phyloP scores from a whole-genome alignment of 768 basidiomycete genomes.

The Lentinula guzmanii region DNA sequence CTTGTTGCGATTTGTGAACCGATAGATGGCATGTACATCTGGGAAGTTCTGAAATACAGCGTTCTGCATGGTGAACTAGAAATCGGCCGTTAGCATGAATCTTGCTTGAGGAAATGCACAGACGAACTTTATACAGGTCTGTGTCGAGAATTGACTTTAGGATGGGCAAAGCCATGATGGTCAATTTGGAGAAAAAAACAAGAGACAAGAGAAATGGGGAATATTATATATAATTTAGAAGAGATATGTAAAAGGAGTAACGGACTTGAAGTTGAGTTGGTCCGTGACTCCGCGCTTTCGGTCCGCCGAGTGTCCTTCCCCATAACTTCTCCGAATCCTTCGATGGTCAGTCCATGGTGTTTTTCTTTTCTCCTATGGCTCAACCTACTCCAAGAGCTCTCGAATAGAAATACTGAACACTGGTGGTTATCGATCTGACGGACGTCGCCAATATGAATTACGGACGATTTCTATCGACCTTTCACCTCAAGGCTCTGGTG shows the following conservation, averaged over 20 bases:
- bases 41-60: conserved; percentile 78
- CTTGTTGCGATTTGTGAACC: conserved; percentile 74
- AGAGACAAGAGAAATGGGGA: background rate
- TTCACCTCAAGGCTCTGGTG: conserved; percentile 54
- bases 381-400: conserved; percentile 28
- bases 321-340: background rate
- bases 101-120: background rate
- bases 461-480: conserved; percentile 78
- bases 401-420: conserved; percentile 76
- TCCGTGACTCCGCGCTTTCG: no score
- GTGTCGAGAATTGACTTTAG: conserved; percentile 78
- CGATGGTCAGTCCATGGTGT: background rate
- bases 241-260: background rate
- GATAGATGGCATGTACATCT: conserved; percentile 61
- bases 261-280: background rate
- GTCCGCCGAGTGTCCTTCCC: no score
- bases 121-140: conserved; percentile 83
- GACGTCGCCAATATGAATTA: conserved; percentile 87
- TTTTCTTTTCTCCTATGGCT: background rate
- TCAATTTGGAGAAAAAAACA: background rate
- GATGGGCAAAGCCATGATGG: background rate
- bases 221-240: background rate
- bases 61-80: conserved; percentile 92
- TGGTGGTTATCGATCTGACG: conserved; percentile 87
- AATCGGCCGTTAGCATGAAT: background rate